Base-by-base conservation (phyloP, 1,284 basidiomycete species). In the Phlebopus sp. region DNA sequence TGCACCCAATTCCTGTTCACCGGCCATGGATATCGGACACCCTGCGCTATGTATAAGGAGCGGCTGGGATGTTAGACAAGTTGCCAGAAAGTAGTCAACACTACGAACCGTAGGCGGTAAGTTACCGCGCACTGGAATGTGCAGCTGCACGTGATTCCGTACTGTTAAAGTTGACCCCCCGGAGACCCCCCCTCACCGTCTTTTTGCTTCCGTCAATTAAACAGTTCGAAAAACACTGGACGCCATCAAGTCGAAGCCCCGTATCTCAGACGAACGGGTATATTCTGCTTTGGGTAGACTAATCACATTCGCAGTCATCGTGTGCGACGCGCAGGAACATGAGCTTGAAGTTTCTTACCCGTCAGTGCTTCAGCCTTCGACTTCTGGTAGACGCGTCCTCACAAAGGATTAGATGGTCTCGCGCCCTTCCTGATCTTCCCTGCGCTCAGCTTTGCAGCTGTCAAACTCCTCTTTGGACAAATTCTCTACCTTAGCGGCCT, bases 391-490 rank as follows among this genome's bases (percentile, higher is more conserved):
- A 6, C 18, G 21, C 13, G 8, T 14, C 38, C 14, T 58, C 19
- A 27, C 14, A 25, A 14, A 36, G 18, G 8, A 7, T 37, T 32
- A 47, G 42, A 38, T 18, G 32, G 42, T 19, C 13, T 55, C 1
- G 14, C 52, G 11, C 51, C 60, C 18, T 6, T 59, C 23, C 25
- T 57, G 42, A 15, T 62, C 44, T 61, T 61, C 40, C 36, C 47
- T 18, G 29, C 38, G 11, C 47, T 62, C 40, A 29, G 47, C 14
- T 48, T 38, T 15, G 2, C 35, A 19, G 57, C 59, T 4, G 5
- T 30, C 8, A 32, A 50, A 7, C 13, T 62, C 21, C 43, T 63
- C n/a, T 30, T 65, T 25, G 9, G 14, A 17, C 50, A 47, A 18
- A 51, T 55, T n/a, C 21, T 58, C 29, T 11, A 41, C 15, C 47